Base-by-base conservation (phyloP, 495 filamentous ascomycete species). In the Aspergillus olivimuriae region DNA sequence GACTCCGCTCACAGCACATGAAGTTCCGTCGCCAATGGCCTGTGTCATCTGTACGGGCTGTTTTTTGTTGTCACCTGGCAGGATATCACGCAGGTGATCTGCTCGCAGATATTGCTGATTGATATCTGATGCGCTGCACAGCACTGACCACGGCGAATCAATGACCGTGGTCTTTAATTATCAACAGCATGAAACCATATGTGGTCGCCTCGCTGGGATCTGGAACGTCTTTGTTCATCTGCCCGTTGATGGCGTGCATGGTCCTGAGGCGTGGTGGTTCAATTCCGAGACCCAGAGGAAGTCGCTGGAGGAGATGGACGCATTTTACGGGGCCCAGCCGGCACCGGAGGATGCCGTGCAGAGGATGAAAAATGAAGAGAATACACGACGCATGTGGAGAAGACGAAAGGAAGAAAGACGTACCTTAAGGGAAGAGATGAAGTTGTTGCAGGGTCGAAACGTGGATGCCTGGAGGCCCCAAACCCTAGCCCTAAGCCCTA, bases 1-100 rank as follows among this genome's bases (percentile, higher is more conserved):
- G 4, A 64, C 65, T 33, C 49, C 43, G 77, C 76, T 30, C 43
- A 21, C 7, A 33, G 33, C 17, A 26, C 43, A 10, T 38, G 34
- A 26, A 34, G 44, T n/a, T 36, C 34, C 19, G 73, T 75, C 0
- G 78, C 79, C n/a, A n/a, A 69, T 83, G 21, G 78, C 80, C 60
- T 79, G 80, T 65, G 80, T 82, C 82, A 82, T 50, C 68, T 83
- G 16, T 81, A 78, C 11, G 43, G 43, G 3, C 17, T 72, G 80
- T 77, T 19, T 69, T 76, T 10, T 81, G 79, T 63, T 81, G 82
- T 54, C 75, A 77, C 3, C 68, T 79, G 0, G 73, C 75, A 4
- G 82, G 77, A 75, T 4, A 74, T 72, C 4, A 73, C 74, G 0
- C 76, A 73, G 73, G 71, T 76, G 20, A 47, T 74, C 47, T 70